Evolutionary conservation across 2,329 filamentous ascomycete genomes (phyloP).

Genomic region (Alternaria consortialis): DNA sequence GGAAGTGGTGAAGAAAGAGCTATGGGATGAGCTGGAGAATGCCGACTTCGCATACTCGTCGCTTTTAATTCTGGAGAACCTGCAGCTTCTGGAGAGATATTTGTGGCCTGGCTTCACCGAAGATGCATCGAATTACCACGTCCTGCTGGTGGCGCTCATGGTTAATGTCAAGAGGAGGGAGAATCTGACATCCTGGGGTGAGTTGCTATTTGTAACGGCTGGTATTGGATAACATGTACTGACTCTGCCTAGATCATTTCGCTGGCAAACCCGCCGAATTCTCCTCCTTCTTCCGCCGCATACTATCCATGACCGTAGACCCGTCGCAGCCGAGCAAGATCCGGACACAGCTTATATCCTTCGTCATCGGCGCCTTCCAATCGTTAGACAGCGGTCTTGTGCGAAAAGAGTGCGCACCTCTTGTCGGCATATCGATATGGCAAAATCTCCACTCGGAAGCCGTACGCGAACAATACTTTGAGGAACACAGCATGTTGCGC

Average conservation of each 20-base stretch:
- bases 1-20: constrained; percentile 82
- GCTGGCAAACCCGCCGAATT: constrained; percentile 80
- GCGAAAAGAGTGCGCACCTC: constrained; percentile 92
- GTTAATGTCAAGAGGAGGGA: constrained; percentile 89
- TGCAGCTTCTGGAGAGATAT: constrained; percentile 91
- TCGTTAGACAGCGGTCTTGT: constrained; percentile 89
- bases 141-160: constrained; percentile 85
- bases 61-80: constrained; percentile 83
- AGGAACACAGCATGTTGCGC: constrained; percentile 75
- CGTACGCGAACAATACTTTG: constrained; percentile 75
- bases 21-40: constrained; percentile 89
- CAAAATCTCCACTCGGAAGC: constrained; percentile 85
- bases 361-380: constrained; percentile 91
- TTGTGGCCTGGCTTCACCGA: constrained; percentile 94
- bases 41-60: constrained; percentile 80
- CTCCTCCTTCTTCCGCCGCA: constrained; percentile 85
- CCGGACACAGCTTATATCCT: constrained; percentile 84
- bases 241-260: constrained; percentile 70
- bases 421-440: constrained; percentile 96
- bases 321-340: constrained; percentile 54
- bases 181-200: constrained; percentile 86
- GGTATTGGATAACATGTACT: constrained; percentile 35
- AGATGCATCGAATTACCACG: constrained; percentile 89
- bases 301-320: constrained; percentile 82
- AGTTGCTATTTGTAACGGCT: constrained; percentile 38